Base-by-base conservation (phyloP, 495 filamentous ascomycete species). In the Oleoguttula mirabilis region DNA sequence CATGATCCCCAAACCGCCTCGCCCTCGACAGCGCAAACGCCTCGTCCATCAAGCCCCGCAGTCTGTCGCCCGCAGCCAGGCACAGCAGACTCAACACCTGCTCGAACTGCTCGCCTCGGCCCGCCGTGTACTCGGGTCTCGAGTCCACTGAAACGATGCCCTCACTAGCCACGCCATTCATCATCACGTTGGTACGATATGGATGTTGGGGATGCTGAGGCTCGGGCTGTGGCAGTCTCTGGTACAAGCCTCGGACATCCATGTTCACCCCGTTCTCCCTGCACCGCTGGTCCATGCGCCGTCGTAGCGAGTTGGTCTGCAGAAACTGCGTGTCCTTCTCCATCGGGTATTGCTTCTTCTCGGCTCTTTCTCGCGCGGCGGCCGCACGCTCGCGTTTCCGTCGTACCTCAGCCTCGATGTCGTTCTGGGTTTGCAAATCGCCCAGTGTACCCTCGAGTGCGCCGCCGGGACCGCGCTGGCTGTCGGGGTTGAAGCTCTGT, bases 1-100 rank as follows among this genome's bases (percentile, higher is more conserved):
- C 85, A 59, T 84, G 72, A 10, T 83, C 77, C n/a, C 76, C 79
- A 27, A 64, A 71, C 52, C 77, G 75, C 41, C 85, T 75, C 38
- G 69, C 76, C 44, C 66, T 70, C 14, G 82, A 67, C 6, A 87
- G 59, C 11, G 61, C 69, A 35, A 73, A 70, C 4, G 79, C 75
- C 54, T 90, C 84, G 50, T 84, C 77, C 17, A 90, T 43, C 10
- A 90, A 58, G 3, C 71, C 69, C 30, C 79, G 65, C 20, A 92
- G 28, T 17, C 80, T 71, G 52, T 86, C 77, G 45, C 84, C 77
- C 25, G 80, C 73, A 5, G 80, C 78, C 22, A 90, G 69, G 7
- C 82, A 87, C 22, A 92, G 40, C 20, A 92, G 66, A 20, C 79
- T 74, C 15, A 92, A 51, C 36, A 93, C 76, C 37, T 93, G 83